Conservation (phyloP, 1,139 yeast genomes). For the Diutina scorzettiae region DNA sequence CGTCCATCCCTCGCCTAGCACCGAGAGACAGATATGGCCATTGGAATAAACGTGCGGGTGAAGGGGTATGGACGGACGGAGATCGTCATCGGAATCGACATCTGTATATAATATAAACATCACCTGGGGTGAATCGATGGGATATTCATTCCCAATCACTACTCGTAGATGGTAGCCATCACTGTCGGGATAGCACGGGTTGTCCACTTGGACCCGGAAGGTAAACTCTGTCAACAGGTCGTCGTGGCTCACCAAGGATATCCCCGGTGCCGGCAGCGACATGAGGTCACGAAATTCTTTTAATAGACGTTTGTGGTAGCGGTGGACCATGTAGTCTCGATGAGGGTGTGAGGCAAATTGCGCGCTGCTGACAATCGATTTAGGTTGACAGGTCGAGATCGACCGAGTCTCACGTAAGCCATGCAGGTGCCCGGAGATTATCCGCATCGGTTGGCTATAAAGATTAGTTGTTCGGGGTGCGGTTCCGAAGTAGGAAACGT, state of each 20-base stretch:
- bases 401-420: too few relatives aligned
- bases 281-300: conserved; percentile 26
- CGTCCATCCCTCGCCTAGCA: conserved; percentile 60
- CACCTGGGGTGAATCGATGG: conserved; percentile 54
- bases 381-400: too few relatives aligned
- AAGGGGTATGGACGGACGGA: conserved; percentile 30
- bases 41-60: conserved; percentile 68
- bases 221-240: conserved; percentile 14
- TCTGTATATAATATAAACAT: conserved; percentile 25
- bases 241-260: conserved; percentile 16
- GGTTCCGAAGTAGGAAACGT: too few relatives aligned
- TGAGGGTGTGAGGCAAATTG: too few relatives aligned
- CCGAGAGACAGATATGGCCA: conserved; percentile 60
- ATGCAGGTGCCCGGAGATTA: too few relatives aligned
- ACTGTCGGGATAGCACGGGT: conserved; percentile 14
- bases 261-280: conserved; percentile 17
- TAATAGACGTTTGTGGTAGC: conserved; percentile 28
- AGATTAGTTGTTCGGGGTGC: too few relatives aligned
- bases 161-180: conserved; percentile 21
- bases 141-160: conserved; percentile 38
- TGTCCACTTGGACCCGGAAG: conserved; percentile 16
- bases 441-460: too few relatives aligned
- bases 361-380: too few relatives aligned
- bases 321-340: conserved; percentile 11
- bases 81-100: not conserved